Evolutionary conservation across 352 stramenopile species (phyloP).

Genomic region (Phytophthora lateralis): DNA sequence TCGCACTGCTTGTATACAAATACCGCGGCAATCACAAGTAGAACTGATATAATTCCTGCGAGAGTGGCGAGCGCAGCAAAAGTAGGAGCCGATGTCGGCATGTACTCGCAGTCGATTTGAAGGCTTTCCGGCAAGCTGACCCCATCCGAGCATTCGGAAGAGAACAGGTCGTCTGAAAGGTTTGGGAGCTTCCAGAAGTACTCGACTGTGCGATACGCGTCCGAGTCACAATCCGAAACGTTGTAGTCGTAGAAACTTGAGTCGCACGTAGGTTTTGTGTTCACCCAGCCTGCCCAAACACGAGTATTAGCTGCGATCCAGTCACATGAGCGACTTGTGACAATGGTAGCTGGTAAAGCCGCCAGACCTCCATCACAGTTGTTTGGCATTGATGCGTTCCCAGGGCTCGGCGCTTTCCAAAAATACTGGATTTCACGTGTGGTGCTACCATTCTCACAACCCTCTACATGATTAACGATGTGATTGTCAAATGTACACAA

Average conservation of each 20-base stretch:
- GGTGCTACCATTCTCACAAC: constrained; percentile 27
- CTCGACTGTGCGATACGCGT: constrained; percentile 13
- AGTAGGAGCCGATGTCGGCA: constrained; percentile 17
- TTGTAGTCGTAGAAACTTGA: constrained; percentile 37
- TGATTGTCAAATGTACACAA: constrained; percentile 35
- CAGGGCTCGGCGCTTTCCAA: constrained; percentile 34
- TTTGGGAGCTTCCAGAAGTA: constrained; percentile 40
- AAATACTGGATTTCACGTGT: constrained; percentile 26
- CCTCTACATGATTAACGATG: constrained; percentile 22
- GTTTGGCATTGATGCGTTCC: constrained; percentile 29
- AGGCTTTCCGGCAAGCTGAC: constrained; percentile 4
- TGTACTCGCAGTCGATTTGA: constrained; percentile 38
- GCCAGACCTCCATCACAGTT: constrained; percentile 37
- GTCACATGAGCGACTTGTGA: constrained; percentile 36
- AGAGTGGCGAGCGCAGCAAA: constrained; percentile 16
- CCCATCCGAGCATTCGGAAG: constrained; percentile 34
- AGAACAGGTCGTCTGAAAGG: constrained; percentile 11
- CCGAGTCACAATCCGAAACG: constrained; percentile 28
- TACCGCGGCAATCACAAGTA: constrained; percentile 16
- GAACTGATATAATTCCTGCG: constrained; percentile 8
- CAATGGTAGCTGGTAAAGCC: constrained; percentile 20
- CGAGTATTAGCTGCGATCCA: constrained; percentile 34
- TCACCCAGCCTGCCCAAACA: constrained; percentile 34
- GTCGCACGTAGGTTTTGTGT: constrained; percentile 34
- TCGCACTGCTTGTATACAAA: constrained; percentile 30